Evolutionary conservation across 2,329 filamentous ascomycete species (phyloP), one percentile per base, ranked within the genome.

Genomic region (Xylariaceae sp.): DNA sequence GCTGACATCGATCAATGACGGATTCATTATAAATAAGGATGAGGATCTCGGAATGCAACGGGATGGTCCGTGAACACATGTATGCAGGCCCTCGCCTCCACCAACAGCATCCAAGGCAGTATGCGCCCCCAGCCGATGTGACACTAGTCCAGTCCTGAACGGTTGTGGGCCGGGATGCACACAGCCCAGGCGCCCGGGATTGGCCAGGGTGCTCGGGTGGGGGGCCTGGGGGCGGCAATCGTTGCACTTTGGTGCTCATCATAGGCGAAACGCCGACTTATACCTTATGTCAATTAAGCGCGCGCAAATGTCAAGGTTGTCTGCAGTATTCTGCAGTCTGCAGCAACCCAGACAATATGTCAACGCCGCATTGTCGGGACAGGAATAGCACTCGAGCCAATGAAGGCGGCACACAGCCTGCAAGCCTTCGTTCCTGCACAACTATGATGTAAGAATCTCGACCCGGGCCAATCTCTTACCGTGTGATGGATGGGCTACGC

Each of bases 361-460:
- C 4, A 14, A 14, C 25, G 8, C 25, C 8, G 25, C 25, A 29
- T 12, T 12, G 12, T 32, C 27, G 37, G 22, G 36, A 49, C 42
- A 45, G 52, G 45, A 54, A 58, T 48, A 49, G 45, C 47, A 45
- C 20, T 20, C 46, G 37, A 33, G n/a, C 56, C 56, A 58, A 60
- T 60, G 27, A 50, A 20, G 38, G 27, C 27, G 25, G 29, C n/a
- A 34, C 39, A 34, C 42, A 42, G 47, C 48, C 42, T 33, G 8
- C 40, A 34, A 39, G 37, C 40, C 32, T n/a, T 27, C 46, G 36
- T 32, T 34, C 46, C 45, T 42, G 37, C 39, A 39, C 45, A 39
- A 42, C 22, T 29, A 33, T 38, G 44, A 35, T 25, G 35, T 36
- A 36, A 44, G 40, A 23, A 7, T 39, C 36, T 36, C n/a, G 11